Evolutionary conservation across 345 rosid genomes (phyloP).

Genomic region (Sonneratia caseolaris): DNA sequence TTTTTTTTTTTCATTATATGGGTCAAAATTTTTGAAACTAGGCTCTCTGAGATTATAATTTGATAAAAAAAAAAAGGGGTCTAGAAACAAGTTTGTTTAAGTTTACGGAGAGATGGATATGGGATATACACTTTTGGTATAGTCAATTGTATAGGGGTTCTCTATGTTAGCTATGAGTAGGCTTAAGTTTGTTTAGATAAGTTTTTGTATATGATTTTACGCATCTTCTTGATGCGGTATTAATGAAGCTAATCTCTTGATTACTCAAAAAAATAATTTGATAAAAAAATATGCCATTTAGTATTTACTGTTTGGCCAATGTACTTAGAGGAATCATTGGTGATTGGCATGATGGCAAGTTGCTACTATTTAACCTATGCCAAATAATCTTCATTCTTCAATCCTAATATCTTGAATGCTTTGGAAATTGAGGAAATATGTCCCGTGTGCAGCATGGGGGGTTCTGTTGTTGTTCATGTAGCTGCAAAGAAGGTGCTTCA

Average conservation of each 20-base stretch:
- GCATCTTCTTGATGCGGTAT: too few species aligned
- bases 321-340: neutral
- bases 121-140: too few species aligned
- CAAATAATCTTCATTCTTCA: neutral
- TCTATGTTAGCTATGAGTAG: too few species aligned
- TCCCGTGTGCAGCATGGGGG: slow-evolving; percentile 70
- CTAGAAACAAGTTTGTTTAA: too few species aligned
- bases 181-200: too few species aligned
- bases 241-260: too few species aligned
- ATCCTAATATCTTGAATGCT: neutral
- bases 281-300: neutral
- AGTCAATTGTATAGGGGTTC: too few species aligned
- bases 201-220: too few species aligned
- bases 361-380: neutral
- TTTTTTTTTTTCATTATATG: neutral
- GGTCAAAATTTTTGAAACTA: neutral
- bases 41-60: neutral
- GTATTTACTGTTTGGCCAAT: neutral
- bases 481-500: slow-evolving; percentile 69
- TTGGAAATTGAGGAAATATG: neutral
- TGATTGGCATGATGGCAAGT: neutral
- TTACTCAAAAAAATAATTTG: neutral
- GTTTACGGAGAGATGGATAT: too few species aligned
- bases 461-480: slow-evolving; percentile 87
- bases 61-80: neutral